These are phyloP conservation scores for Penicillium macrosclerotiorum DNA, from an alignment of 495 filamentous ascomycete species.

Conservation along the genomic window DNA sequence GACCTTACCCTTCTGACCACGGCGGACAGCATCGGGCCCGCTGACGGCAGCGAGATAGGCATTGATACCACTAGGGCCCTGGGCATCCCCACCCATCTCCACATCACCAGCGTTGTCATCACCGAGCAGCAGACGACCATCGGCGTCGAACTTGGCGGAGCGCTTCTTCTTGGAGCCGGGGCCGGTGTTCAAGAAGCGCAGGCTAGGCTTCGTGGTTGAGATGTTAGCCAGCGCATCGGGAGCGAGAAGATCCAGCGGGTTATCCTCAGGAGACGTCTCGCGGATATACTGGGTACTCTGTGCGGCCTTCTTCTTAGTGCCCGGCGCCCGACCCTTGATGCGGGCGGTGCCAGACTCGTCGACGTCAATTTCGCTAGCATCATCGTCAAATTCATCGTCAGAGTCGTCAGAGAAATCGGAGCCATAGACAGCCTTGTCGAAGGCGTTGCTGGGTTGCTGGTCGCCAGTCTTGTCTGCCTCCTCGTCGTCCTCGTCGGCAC, in stretches of 20 bases:
- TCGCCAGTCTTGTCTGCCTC: slow-evolving; percentile 37
- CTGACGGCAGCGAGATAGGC: slow-evolving; percentile 91
- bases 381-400: slow-evolving; percentile 60
- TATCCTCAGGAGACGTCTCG: slow-evolving; percentile 75
- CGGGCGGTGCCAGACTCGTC: slow-evolving; percentile 40
- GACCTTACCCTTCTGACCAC: slow-evolving; percentile 79
- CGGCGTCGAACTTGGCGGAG: slow-evolving; percentile 67
- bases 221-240: slow-evolving; percentile 87
- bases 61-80: slow-evolving; percentile 60
- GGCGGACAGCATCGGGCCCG: slow-evolving; percentile 75
- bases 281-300: slow-evolving; percentile 77
- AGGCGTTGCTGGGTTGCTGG: slow-evolving; percentile 75
- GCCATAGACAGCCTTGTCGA: slow-evolving; percentile 92
- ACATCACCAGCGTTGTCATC: slow-evolving; percentile 49
- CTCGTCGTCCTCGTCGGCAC: slow-evolving; percentile 47
- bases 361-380: slow-evolving; percentile 57
- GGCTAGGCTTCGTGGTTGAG: slow-evolving; percentile 80
- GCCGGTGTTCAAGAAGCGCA: slow-evolving; percentile 44
- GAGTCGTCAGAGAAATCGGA: slow-evolving; percentile 73
- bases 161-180: slow-evolving; percentile 46
- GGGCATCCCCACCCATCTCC: slow-evolving; percentile 59
- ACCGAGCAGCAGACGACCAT: slow-evolving; percentile 86
- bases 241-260: slow-evolving; percentile 90
- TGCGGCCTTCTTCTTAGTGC: slow-evolving; percentile 40
- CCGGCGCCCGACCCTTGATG: slow-evolving; percentile 25